Evolutionary conservation across 129 eudicot species (phyloP).

Genomic region (Mikania micrantha): DNA sequence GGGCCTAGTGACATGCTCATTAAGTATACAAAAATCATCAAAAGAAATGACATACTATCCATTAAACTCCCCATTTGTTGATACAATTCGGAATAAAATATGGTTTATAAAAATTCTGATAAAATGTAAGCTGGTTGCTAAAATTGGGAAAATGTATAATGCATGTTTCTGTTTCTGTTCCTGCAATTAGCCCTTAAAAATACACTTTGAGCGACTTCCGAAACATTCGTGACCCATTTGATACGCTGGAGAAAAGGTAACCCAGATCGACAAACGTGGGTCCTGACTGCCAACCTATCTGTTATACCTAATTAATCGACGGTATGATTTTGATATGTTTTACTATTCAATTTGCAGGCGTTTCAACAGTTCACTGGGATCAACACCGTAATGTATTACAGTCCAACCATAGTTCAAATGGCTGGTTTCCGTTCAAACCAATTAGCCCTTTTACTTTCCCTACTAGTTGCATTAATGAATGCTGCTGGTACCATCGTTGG

Average conservation of each 20-base stretch:
- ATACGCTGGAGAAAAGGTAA: background rate
- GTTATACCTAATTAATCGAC: background rate
- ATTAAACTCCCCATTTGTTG: background rate
- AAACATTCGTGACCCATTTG: background rate
- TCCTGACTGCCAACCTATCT: background rate
- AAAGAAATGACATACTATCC: no score
- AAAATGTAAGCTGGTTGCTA: background rate
- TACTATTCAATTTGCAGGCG: constrained; percentile 27
- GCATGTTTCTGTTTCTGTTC: no score
- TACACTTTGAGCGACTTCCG: background rate
- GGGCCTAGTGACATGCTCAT: no score
- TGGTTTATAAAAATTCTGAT: no score
- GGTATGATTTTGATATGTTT: background rate
- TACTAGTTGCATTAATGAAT: constrained; percentile 72
- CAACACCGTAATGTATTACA: constrained; percentile 80
- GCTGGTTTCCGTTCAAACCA: constrained; percentile 84
- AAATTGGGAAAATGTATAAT: background rate
- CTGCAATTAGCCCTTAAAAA: no score
- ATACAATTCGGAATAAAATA: background rate
- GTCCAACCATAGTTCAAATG: constrained; percentile 73
- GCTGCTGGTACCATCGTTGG: constrained; percentile 73
- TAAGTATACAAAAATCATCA: no score
- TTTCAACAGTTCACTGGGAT: constrained; percentile 80
- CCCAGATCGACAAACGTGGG: background rate
- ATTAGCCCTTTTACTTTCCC: constrained; percentile 77